Evolutionary conservation across 2,329 filamentous ascomycete species (phyloP), one percentile per base, ranked within the genome.

Genomic region (Periglandula ipomoeae): DNA sequence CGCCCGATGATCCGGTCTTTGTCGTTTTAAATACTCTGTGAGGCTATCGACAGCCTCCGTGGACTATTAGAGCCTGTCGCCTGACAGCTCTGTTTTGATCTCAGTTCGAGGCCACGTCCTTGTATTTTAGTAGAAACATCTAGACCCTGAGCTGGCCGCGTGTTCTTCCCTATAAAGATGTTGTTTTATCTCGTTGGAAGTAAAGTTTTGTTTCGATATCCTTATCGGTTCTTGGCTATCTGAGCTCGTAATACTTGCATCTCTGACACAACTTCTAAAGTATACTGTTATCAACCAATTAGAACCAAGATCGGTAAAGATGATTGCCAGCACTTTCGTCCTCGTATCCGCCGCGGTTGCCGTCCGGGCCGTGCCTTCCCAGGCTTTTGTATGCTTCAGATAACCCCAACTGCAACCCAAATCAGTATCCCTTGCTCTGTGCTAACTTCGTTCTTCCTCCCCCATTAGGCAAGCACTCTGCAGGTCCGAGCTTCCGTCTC

Each of bases 31-130:
- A 20, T 39, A 15, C 9, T 9, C 19, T 7, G n/a, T 9, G n/a
- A 17, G 19, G 37, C 37, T 39, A 39, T 39, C 19, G 37, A 39
- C 37, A 39, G 37, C 37, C 37, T 39, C 37, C 19, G 7, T 39
- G 19, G 8, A 39, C 37, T 39, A 39, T 15, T 39, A 39, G 37
- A 39, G 37, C 19, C 19, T 45, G 35, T 45, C 43, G 15, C 27
- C 34, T 8, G 13, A 17, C 34, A 41, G 40, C 54, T 51, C 44
- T 53, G 8, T 15, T 20, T 8, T 17, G 11, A 17, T 39, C 9
- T n/a, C 19, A 20, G 37, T 39, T 17, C 19, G 19, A n/a, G 11
- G 37, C 37, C n/a, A 9, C 37, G 8, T 39, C 11, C 8, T 39
- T 8, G 19, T n/a, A n/a, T 17, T 15, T 17, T n/a, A 9, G 19